Conservation (phyloP, 2,329 filamentous ascomycete species). For the Paecilomyces formosus region DNA sequence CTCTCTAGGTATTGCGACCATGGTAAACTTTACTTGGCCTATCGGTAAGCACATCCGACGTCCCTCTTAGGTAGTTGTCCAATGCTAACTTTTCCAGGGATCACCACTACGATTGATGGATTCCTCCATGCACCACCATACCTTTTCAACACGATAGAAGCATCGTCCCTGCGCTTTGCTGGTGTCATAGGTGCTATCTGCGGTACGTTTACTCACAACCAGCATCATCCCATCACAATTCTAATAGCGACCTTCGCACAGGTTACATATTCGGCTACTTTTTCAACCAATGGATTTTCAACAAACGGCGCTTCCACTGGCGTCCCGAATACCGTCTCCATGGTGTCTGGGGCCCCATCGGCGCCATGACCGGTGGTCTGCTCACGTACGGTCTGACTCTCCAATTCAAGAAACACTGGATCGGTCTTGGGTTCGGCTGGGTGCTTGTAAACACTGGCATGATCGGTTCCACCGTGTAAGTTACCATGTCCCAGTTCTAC, state of each 20-base stretch:
- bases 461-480: constrained; percentile 27
- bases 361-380: constrained; percentile 22
- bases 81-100: constrained; percentile 12
- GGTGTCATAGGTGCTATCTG: constrained; percentile 25
- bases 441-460: constrained; percentile 29
- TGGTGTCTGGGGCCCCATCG: constrained; percentile 26
- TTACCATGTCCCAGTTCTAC: neutral
- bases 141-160: constrained; percentile 24
- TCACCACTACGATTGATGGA: constrained; percentile 27
- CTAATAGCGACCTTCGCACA: constrained; percentile 2
- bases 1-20: constrained; percentile 15
- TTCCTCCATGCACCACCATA: constrained; percentile 28
- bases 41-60: constrained; percentile 17
- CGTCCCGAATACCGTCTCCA: constrained; percentile 27
- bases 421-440: constrained; percentile 31
- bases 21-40: constrained; percentile 32
- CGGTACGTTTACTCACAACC: constrained; percentile 10
- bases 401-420: constrained; percentile 26
- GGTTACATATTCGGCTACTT: constrained; percentile 27
- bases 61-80: neutral
- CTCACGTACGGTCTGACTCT: constrained; percentile 28
- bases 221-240: neutral
- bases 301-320: constrained; percentile 15
- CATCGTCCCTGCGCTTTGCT: constrained; percentile 30
- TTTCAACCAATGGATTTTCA: constrained; percentile 28